A percentile compares a stretch with the other conserved stretches of the same genome.
Evolutionary conservation across 768 basidiomycete species (phyloP).

Genomic region (Suillus tomentosus): DNA sequence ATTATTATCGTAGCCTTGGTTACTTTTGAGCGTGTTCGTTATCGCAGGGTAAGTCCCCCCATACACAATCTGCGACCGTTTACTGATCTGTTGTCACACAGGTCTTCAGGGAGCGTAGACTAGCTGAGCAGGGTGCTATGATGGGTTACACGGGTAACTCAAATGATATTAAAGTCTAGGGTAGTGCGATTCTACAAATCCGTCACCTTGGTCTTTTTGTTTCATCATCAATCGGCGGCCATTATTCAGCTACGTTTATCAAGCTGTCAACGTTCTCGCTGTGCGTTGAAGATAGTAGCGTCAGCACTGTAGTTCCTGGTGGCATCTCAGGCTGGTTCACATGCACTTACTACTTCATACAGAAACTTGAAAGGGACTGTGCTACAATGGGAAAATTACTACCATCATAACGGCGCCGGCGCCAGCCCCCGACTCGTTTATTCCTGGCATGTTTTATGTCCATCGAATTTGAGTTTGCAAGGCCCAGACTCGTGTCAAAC

Average conservation of each 20-base stretch:
- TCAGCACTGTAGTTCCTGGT: background rate
- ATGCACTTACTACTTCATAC: background rate
- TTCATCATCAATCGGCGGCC: background rate
- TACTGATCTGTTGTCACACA: slow-evolving; percentile 27
- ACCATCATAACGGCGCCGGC: background rate
- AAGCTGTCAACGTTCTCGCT: background rate
- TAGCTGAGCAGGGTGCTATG: slow-evolving; percentile 59
- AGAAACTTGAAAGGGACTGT: background rate
- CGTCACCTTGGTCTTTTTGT: slow-evolving; percentile 2
- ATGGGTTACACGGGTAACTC: slow-evolving; percentile 60
- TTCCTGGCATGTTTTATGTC: no score
- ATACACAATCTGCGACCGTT: background rate
- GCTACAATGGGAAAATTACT: background rate
- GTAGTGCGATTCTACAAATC: no score
- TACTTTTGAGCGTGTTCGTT: slow-evolving; percentile 85
- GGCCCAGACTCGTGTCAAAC: no score
- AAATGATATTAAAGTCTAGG: slow-evolving; percentile 29
- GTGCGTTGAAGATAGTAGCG: background rate
- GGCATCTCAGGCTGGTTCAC: background rate
- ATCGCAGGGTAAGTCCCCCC: slow-evolving; percentile 64
- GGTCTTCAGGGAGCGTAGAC: slow-evolving; percentile 75
- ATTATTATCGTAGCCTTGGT: slow-evolving; percentile 81
- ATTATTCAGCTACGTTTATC: background rate
- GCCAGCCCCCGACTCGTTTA: no score
- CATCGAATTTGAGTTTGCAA: no score